Evolutionary conservation across 345 rosid genomes (phyloP).

Genomic region (Linum trigynum): DNA sequence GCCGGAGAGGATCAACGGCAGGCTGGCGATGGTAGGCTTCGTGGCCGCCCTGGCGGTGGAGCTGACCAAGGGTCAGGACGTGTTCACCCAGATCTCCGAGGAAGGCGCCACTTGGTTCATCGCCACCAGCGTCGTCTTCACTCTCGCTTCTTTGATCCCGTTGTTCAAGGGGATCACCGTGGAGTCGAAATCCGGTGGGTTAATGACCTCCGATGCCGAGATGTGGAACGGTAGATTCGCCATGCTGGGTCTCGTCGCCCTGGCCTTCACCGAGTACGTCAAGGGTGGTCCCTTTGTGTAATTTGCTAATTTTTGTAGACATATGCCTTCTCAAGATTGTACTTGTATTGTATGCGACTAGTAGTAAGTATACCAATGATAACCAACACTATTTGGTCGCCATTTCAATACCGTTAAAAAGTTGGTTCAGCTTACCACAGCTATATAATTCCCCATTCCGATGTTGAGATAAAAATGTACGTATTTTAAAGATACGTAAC

Average conservation of each 20-base stretch:
- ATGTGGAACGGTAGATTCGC: slow-evolving; percentile 79
- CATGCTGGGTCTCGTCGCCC: slow-evolving; percentile 67
- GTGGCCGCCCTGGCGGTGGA: slow-evolving; percentile 64
- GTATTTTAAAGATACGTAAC: too few relatives aligned
- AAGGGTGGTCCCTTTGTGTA: slow-evolving; percentile 54
- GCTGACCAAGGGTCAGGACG: slow-evolving; percentile 52
- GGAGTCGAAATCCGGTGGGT: slow-evolving; percentile 39
- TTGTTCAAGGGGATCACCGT: slow-evolving; percentile 47
- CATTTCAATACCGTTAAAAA: too few relatives aligned
- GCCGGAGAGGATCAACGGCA: slow-evolving; percentile 87
- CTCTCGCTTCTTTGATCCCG: slow-evolving; percentile 58
- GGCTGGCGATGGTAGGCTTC: slow-evolving; percentile 84
- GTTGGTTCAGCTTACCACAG: too few relatives aligned
- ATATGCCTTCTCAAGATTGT: not conserved
- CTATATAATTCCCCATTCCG: too few relatives aligned
- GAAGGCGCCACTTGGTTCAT: slow-evolving; percentile 60
- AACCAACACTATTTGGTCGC: too few relatives aligned
- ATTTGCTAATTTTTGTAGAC: not conserved
- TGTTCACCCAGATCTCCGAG: slow-evolving; percentile 46
- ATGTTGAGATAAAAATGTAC: too few relatives aligned
- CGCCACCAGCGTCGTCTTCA: slow-evolving; percentile 41
- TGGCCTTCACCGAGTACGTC: slow-evolving; percentile 65
- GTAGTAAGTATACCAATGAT: too few relatives aligned
- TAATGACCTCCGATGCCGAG: slow-evolving; percentile 82
- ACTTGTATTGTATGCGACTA: too few relatives aligned